These are phyloP conservation scores for Ephemerocybe angulata DNA, from an alignment of 768 basidiomycete species.

Conservation along the genomic window DNA sequence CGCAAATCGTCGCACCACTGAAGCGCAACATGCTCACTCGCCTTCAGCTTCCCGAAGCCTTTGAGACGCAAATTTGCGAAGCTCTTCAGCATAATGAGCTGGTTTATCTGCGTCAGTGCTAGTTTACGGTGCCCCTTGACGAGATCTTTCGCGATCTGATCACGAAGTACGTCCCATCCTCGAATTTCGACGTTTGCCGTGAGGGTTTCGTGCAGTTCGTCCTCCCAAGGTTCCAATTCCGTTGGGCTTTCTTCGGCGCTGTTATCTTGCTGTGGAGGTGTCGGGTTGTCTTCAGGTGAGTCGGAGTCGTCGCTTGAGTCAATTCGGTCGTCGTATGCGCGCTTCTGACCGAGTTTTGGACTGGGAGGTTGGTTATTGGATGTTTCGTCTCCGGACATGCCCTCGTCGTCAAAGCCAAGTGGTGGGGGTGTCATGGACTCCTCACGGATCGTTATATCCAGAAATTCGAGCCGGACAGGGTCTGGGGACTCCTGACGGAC, in stretches of 20 bases:
- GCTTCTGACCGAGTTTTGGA: neutral
- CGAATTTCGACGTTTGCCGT: neutral
- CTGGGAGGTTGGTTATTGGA: neutral
- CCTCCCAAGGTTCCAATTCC: neutral
- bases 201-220: neutral
- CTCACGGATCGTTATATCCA: neutral
- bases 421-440: neutral
- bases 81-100: conserved; percentile 27
- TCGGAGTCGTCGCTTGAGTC: neutral
- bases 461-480: neutral
- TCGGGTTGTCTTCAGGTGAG: neutral
- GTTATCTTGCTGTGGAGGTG: neutral
- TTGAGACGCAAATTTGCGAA: conserved; percentile 32
- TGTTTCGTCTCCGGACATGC: neutral
- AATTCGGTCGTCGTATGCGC: neutral
- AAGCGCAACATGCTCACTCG: conserved; percentile 29
- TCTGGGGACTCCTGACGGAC: neutral
- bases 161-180: conserved; percentile 19
- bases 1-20: conserved; percentile 27
- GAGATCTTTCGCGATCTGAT: conserved; percentile 23
- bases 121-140: conserved; percentile 18
- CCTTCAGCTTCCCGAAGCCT: conserved; percentile 20
- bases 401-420: neutral
- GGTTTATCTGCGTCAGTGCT: conserved; percentile 25
- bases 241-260: neutral